Evolutionary conservation across 805 yeast genomes (phyloP), one percentile per base, ranked within the genome.

Genomic region (Candida caryicola): DNA sequence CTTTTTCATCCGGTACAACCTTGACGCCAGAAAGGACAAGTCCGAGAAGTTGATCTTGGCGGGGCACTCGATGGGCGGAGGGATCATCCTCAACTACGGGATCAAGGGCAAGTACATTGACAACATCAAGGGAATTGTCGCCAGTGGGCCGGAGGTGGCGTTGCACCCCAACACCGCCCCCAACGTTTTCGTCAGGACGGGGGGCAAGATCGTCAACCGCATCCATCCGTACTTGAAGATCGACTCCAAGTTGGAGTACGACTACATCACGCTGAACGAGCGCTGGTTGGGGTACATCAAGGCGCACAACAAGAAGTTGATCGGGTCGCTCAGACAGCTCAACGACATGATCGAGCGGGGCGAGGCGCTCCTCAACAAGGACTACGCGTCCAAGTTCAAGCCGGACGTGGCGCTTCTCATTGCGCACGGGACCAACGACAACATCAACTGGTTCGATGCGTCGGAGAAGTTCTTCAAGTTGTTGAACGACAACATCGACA

Each of bases 11-110:
- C 63, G 73, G 39, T 53, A 52, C 32, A 72, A 71, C 36, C 49
- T 71, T 16, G 67, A 70, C 13, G 64, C 65, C 19, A 43, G 60
- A 28, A 37, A 38, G 10, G 58, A 53, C 38, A 33, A 56, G 5
- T 31, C 40, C 2, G 68, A 65, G 33, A 74, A 74, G 44, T 48
- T 83, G 23, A 71, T 66, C 48, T 51, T 85, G 32, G 64, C 74
- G 51, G 89, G 91, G 1, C 87, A 81, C 47, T 83, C 89, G 5
- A 83, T 85, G 90, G 95, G 95, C 34, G 91, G 91, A 15, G 90
- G 83, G 0, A 77, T 85, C 35, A 65, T 64, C 0, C 61, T 85
- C 41, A 81, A 80, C 56, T 84, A 85, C 54, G 79, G 76, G 2
- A 68, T 77, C 25, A 52, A 55, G 23, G 90, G 90, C 2, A 73